These are phyloP conservation scores for Orbilia oligospora DNA, from an alignment of 2,329 filamentous ascomycete species.

Conservation along the genomic window DNA sequence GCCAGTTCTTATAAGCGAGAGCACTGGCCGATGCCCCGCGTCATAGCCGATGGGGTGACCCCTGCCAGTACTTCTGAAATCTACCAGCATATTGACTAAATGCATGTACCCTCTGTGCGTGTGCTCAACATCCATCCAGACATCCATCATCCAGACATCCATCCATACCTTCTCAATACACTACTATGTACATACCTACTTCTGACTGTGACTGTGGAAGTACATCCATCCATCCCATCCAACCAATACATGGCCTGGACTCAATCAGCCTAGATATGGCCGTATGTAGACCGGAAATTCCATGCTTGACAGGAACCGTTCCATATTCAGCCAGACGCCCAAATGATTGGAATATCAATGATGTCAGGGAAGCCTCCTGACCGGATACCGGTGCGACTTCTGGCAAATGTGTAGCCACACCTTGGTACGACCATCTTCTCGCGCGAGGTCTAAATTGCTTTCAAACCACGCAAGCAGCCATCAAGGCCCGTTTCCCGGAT, in stretches of 20 bases:
- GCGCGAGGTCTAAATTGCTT: not conserved
- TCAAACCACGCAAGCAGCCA: slow-evolving; percentile 19
- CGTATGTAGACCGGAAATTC: not conserved
- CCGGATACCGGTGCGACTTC: slow-evolving; percentile 21
- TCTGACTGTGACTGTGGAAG: too few relatives aligned
- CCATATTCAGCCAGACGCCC: slow-evolving; percentile 11
- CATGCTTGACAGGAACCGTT: slow-evolving; percentile 24
- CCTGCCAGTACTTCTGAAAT: slow-evolving; percentile 15
- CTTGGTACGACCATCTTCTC: not conserved
- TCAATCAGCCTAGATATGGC: not conserved
- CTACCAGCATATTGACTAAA: slow-evolving; percentile 8
- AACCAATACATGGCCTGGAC: not conserved
- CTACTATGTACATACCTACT: too few relatives aligned
- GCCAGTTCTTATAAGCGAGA: slow-evolving; percentile 13
- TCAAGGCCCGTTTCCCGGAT: not conserved
- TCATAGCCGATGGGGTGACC: slow-evolving; percentile 17
- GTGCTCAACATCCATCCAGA: not conserved
- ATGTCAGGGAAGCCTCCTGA: slow-evolving; percentile 26
- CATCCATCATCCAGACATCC: not conserved
- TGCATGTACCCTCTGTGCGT: slow-evolving; percentile 8
- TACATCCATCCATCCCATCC: not conserved
- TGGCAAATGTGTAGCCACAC: slow-evolving; percentile 21
- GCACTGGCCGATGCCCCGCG: slow-evolving; percentile 13
- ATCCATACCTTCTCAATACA: not conserved
- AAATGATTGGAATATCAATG: slow-evolving; percentile 13